Evolutionary conservation across 805 yeast species (phyloP).

Genomic region (Wickerhamomyces rabaulensis): DNA sequence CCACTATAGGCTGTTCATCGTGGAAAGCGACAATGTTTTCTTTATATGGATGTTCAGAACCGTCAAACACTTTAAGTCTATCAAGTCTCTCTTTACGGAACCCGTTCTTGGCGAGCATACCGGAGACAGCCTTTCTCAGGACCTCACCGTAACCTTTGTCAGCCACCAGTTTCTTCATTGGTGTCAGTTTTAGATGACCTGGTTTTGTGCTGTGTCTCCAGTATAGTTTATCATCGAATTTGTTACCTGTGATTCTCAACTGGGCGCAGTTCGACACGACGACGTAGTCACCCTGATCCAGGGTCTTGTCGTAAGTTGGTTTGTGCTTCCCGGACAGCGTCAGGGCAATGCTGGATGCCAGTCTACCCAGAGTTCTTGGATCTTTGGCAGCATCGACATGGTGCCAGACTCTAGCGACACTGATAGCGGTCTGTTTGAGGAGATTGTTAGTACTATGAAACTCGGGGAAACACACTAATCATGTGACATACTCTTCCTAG

Average conservation of each 20-base stretch:
- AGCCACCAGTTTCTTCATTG: constrained; percentile 71
- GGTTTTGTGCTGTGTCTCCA: constrained; percentile 89
- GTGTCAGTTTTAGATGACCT: constrained; percentile 76
- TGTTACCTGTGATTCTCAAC: constrained; percentile 79
- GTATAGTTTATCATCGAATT: constrained; percentile 73
- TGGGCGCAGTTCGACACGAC: constrained; percentile 91
- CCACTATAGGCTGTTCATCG: constrained; percentile 59
- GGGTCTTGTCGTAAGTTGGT: constrained; percentile 72
- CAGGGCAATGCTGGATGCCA: constrained; percentile 84
- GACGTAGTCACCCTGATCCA: constrained; percentile 94
- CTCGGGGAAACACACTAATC: no score
- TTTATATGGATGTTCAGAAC: constrained; percentile 80
- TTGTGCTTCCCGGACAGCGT: constrained; percentile 96
- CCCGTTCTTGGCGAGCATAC: constrained; percentile 93
- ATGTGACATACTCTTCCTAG: constrained; percentile 21
- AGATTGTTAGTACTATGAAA: neutral
- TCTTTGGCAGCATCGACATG: constrained; percentile 89
- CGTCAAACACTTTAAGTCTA: constrained; percentile 83
- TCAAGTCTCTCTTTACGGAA: constrained; percentile 73
- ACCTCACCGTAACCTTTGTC: constrained; percentile 89
- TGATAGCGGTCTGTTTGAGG: constrained; percentile 49
- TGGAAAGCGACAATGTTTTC: constrained; percentile 82
- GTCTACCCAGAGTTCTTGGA: constrained; percentile 80
- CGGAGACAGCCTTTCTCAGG: constrained; percentile 81
- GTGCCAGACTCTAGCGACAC: constrained; percentile 90